A percentile compares a stretch with the other conserved stretches of the same genome.
Evolutionary conservation across 345 rosid species (phyloP).

Genomic region (Citrus unshiu): DNA sequence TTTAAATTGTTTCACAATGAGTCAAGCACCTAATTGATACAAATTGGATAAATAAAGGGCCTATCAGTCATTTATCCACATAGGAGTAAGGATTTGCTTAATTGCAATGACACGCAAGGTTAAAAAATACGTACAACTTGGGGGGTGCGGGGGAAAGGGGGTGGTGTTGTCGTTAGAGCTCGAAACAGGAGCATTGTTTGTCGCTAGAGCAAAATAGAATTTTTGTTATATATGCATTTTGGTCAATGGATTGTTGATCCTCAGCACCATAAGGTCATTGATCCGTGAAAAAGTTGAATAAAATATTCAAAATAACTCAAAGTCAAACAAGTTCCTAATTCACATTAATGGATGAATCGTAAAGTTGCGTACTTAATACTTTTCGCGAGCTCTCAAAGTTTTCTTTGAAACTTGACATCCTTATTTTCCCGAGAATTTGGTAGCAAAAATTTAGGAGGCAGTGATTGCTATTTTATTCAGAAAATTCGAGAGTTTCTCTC

Average conservation of each 20-base stretch:
- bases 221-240: not conserved
- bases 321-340: not conserved
- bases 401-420: not conserved
- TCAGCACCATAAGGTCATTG: not conserved
- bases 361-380: not conserved
- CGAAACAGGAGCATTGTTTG: not conserved
- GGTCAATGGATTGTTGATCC: conserved; percentile 2
- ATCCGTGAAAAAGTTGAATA: not conserved
- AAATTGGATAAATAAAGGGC: too few relatives aligned
- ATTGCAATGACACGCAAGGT: not conserved
- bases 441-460: not conserved
- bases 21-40: too few relatives aligned
- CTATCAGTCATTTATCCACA: too few relatives aligned
- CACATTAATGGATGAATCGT: not conserved
- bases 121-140: not conserved
- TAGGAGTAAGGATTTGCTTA: not conserved
- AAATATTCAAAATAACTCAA: too few relatives aligned
- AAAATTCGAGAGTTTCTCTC: not conserved
- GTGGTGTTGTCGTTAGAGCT: not conserved
- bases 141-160: not conserved
- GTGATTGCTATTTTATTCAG: not conserved
- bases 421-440: not conserved
- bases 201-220: not conserved
- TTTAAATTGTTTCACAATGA: too few relatives aligned
- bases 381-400: too few relatives aligned